Conservation (phyloP, 2,329 filamentous ascomycete genomes). For the Xylariaceae sp. region DNA sequence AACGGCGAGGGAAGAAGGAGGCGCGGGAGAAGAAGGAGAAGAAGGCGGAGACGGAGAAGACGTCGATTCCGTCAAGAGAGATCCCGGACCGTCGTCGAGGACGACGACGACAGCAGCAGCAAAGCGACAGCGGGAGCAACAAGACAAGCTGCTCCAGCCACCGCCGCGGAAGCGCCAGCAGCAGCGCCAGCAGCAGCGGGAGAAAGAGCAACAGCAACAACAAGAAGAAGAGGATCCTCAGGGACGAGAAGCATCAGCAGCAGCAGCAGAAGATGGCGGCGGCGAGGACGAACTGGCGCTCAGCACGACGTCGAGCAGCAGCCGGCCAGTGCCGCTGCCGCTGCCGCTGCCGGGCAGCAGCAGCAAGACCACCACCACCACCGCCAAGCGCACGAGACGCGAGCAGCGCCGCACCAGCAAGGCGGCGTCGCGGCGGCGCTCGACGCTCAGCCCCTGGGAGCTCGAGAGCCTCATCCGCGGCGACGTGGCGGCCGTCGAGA, state of each 20-base stretch:
- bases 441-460: constrained; percentile 69
- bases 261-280: not conserved
- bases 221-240: too few species aligned
- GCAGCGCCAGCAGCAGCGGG: too few species aligned
- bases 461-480: constrained; percentile 59
- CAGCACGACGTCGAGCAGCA: constrained; percentile 35
- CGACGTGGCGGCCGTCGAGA: constrained; percentile 25
- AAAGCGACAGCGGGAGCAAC: too few species aligned
- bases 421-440: constrained; percentile 57
- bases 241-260: too few species aligned
- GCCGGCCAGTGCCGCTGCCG: constrained; percentile 52
- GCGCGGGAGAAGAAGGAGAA: too few species aligned
- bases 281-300: constrained; percentile 4
- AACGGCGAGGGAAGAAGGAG: constrained; percentile 11
- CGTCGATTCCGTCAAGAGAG: constrained; percentile 21
- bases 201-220: too few species aligned
- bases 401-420: constrained; percentile 42
- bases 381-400: constrained; percentile 6
- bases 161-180: not conserved
- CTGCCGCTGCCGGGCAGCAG: constrained; percentile 17
- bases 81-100: constrained; percentile 3
- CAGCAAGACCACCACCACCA: constrained; percentile 1
- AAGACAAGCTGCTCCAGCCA: constrained; percentile 3
- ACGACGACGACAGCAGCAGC: too few species aligned
- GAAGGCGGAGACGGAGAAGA: too few species aligned